Percentiles rank a stretch among this genome's conserved stretches.
Conservation (phyloP, 441 rosid genomes). For the Syzygium syzygioides region DNA sequence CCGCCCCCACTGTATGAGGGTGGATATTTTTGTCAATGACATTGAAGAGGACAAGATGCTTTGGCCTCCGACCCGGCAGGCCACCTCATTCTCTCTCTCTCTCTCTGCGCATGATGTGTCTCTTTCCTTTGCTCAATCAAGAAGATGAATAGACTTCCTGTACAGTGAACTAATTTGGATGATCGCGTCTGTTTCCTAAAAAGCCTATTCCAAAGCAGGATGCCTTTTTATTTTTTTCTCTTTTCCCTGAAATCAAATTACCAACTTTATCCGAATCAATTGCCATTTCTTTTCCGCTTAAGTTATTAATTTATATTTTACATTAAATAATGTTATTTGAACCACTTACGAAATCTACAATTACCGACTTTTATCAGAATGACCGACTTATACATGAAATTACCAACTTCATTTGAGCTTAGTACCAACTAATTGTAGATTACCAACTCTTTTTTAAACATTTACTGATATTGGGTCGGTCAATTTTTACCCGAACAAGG, state of each 20-base stretch:
- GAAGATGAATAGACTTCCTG: neutral
- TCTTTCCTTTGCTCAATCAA: neutral
- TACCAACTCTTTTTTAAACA: neutral
- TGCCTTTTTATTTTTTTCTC: no score
- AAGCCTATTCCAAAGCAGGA: no score
- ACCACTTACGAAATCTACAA: neutral
- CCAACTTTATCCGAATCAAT: neutral
- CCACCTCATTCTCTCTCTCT: neutral
- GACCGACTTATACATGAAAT: neutral
- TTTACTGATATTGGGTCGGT: neutral
- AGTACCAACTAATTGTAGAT: neutral
- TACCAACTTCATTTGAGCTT: neutral
- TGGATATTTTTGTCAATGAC: no score
- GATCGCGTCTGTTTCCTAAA: neutral
- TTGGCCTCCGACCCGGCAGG: neutral
- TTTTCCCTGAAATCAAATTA: neutral
- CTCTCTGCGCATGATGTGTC: neutral
- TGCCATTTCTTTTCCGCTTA: accelerated
- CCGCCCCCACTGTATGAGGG: no score
- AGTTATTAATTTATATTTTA: neutral
- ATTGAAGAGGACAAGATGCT: neutral
- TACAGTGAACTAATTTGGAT: neutral
- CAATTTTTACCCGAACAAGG: no score
- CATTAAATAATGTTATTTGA: neutral
- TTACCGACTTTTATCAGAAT: neutral